Base-by-base conservation (phyloP, 1,139 yeast species). In the Pichia inconspicua region DNA sequence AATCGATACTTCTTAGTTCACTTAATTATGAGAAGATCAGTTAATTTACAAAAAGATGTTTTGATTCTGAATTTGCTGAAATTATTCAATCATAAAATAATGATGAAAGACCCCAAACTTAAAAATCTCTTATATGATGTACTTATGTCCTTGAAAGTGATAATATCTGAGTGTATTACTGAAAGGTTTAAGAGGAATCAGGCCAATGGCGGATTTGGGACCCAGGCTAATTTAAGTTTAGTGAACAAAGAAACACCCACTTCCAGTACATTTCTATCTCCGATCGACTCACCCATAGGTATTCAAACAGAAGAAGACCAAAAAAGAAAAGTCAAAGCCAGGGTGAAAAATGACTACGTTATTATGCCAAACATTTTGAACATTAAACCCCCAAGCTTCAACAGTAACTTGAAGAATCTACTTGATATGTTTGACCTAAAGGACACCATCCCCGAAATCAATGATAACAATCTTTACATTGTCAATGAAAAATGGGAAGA, bases 61-160 rank as follows among this genome's bases (percentile, higher is more conserved):
- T 72, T 78, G 49, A 62, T 76, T 41, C 61, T 63, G 46, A 77
- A 75, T 47, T 64, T 82, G 56, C 70, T 74, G 27, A 66, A 66
- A 6, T 59, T 83, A 10, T 67, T 79, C 49, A 69, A 71, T 39
- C 71, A 78, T 8, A 60, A 65, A 5, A 66, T 72, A 31, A 65
- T 79, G 48, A 59, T 68, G 4, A 66, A 65, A 36, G 72, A 73
- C 56, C 76, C 77, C 44, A 77, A 77, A 53, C 61, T 83, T 51
- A 77, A 75, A 56, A 77, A 83, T 47, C 65, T 83, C 53, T 65
- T 83, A 1, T 82, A 81, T 57, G 92, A 84, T 60, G 69, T 83
- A 42, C 64, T 83, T 39, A 66, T 80, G 3, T 74, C 85, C 3
- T 66, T 82, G 58, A 82, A 80, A 58, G 51, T 59, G 22, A 55